Evolutionary conservation across 2,329 filamentous ascomycete genomes (phyloP).

Genomic region (Bimuria novae-zelandiae): DNA sequence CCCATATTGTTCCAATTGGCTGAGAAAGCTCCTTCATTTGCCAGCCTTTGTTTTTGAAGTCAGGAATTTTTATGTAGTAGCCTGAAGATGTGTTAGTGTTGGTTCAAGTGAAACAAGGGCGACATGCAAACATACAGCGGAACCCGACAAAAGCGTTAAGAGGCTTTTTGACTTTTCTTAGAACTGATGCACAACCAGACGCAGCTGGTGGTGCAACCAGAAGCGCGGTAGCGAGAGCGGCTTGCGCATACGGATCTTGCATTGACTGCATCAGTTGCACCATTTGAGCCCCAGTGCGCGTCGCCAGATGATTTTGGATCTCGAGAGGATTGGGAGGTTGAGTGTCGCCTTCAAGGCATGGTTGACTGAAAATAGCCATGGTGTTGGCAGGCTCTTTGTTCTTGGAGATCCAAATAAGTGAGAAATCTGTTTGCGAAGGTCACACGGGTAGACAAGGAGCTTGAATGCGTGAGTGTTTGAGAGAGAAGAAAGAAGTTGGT

Average conservation of each 20-base stretch:
- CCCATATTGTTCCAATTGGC: conserved; percentile 56
- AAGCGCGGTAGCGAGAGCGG: conserved; percentile 18
- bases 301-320: not conserved
- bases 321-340: conserved; percentile 6
- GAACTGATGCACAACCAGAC: not conserved
- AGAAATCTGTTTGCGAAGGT: not conserved
- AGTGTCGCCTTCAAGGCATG: not conserved
- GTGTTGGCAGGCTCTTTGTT: conserved; percentile 9
- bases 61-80: conserved; percentile 51
- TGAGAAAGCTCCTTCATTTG: conserved; percentile 60
- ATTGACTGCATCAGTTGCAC: conserved; percentile 19
- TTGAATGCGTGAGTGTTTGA: conserved; percentile 8
- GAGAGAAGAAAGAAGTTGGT: conserved; percentile 10
- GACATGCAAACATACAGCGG: conserved; percentile 30
- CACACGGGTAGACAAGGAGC: not conserved
- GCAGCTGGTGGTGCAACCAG: not conserved
- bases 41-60: conserved; percentile 46
- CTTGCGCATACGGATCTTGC: conserved; percentile 19
- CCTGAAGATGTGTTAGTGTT: conserved; percentile 45
- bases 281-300: conserved; percentile 23
- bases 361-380: not conserved
- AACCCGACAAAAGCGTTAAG: conserved; percentile 46
- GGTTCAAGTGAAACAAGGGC: not conserved
- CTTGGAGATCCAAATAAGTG: not conserved
- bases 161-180: conserved; percentile 28